Evolutionary conservation across 495 filamentous ascomycete species (phyloP), one percentile per base, ranked within the genome.

Genomic region (Aspergillus avenaceus): DNA sequence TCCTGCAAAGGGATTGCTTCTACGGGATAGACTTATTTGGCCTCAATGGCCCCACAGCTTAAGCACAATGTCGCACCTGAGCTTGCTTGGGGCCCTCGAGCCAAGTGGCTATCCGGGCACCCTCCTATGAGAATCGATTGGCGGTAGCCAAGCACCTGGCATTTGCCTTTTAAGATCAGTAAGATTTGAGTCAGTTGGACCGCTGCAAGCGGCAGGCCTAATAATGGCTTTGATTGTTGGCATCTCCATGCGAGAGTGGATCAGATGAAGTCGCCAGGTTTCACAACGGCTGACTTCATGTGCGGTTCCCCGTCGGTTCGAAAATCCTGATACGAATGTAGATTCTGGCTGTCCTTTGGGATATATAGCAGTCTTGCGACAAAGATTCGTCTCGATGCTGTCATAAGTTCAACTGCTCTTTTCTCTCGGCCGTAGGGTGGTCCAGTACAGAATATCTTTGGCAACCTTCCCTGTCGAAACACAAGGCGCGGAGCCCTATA

Each of bases 251-350:
- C 47, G 51, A 54, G 61, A 19, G 62, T 67, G 62, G 66, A 71
- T 73, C 70, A 73, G 70, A 72, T 64, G 67, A 50, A 62, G 64
- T 61, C 48, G 50, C 59, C 49, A 60, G 66, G 70, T 73, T 69
- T 64, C 70, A 73, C 70, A 70, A 66, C 66, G 68, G 70, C 70
- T 73, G 70, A 71, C 66, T 62, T 63, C 56, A 64, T 61, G 62
- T 64, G 60, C 63, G 63, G 60, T 65, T 67, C 50, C n/a, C 60
- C 66, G 58, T 62, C 62, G 61, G 60, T 60, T 65, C 61, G 56
- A 47, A 51, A 54, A 60, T 66, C 60, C 52, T 44, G 61, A 66
- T 69, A 67, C 59, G 62, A 70, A 65, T 60, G 51, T 58, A 57
- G 59, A 55, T 53, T 54, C 41, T 51, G 21, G 21, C 34, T 8